Base-by-base conservation (phyloP, 768 basidiomycete species). In the Tubosaeta sp. region DNA sequence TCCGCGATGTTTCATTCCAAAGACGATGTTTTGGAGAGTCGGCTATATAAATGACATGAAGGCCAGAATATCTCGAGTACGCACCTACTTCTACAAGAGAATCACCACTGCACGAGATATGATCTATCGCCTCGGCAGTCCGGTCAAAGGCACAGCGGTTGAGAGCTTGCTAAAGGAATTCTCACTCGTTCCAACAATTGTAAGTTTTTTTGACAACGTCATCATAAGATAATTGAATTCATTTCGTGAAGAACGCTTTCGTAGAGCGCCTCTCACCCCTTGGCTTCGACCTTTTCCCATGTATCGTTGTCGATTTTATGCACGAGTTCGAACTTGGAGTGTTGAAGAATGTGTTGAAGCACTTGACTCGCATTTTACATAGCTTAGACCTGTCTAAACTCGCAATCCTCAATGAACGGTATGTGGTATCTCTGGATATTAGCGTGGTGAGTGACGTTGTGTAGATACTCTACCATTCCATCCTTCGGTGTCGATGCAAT, bases 291-390 rank as follows among this genome's bases (percentile, higher is more conserved):
- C 13, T 32, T 13, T 32, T 32, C 13, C 13, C 13, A 2, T 13
- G 12, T 6, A 13, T 32, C 13, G 31, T 32, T 1, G 58, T 64
- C 0, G 71, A 78, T 44, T 52, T 76, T 16, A 40, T 78, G 52
- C 76, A 76, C 29, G 71, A 76, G 35, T 62, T 72, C 32, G 73
- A 76, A 43, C 56, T 76, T 0, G 74, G 76, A 0, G 59, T 70
- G 0, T 75, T 71, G 63, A 73, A 74, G 46, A 34, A 50, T 0
- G 25, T 75, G 0, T 65, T 76, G 24, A 63, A 54, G 1, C 76
- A 78, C 30, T 54, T 76, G 0, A 27, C 4, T 27, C 27, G 27
- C 27, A 27, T 27, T 4, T 27, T 27, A 9, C 27, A 27, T 27
- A 27, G 27, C 27, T 4, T 27, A 4, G 27, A 27, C 4, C 27